Conservation (phyloP, 805 yeast genomes). For the Schwanniomyces vanrijiae region DNA sequence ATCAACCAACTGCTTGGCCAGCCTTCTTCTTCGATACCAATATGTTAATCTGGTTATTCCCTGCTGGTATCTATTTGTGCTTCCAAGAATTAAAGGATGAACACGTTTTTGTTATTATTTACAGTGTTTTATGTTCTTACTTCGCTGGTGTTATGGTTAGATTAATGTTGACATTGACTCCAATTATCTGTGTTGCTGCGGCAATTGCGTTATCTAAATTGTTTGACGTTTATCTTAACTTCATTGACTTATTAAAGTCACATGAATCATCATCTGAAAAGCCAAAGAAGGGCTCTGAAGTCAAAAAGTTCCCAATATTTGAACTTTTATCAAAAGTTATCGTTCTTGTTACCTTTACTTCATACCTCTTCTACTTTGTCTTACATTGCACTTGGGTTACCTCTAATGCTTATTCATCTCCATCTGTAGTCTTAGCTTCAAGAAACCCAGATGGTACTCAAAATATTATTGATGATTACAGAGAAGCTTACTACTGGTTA, state of each 20-base stretch:
- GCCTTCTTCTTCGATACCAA: constrained; percentile 93
- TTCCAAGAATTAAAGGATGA: constrained; percentile 89
- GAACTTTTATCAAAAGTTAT: constrained; percentile 52
- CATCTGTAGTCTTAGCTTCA: constrained; percentile 92
- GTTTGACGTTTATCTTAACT: constrained; percentile 77
- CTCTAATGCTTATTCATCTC: constrained; percentile 92
- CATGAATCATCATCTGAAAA: constrained; percentile 12
- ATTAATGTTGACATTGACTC: constrained; percentile 94
- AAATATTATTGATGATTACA: constrained; percentile 87
- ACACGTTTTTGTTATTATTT: constrained; percentile 89
- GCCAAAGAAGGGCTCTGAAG: constrained; percentile 7
- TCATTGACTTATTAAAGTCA: constrained; percentile 40
- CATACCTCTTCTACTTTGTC: constrained; percentile 79
- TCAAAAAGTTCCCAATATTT: constrained; percentile 20
- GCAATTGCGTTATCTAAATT: constrained; percentile 86
- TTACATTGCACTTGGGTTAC: constrained; percentile 98
- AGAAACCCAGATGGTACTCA: constrained; percentile 81
- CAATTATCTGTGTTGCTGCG: constrained; percentile 90
- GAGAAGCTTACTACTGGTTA: constrained; percentile 99
- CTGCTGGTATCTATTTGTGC: constrained; percentile 90
- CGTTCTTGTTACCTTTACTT: constrained; percentile 66
- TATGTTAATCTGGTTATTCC: constrained; percentile 95
- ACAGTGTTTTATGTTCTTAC: constrained; percentile 90
- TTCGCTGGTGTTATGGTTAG: constrained; percentile 99
- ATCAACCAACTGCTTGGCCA: constrained; percentile 99